These are phyloP conservation scores for Delphinella strobiligena DNA, from an alignment of 2,329 filamentous ascomycete genomes.

Conservation along the genomic window DNA sequence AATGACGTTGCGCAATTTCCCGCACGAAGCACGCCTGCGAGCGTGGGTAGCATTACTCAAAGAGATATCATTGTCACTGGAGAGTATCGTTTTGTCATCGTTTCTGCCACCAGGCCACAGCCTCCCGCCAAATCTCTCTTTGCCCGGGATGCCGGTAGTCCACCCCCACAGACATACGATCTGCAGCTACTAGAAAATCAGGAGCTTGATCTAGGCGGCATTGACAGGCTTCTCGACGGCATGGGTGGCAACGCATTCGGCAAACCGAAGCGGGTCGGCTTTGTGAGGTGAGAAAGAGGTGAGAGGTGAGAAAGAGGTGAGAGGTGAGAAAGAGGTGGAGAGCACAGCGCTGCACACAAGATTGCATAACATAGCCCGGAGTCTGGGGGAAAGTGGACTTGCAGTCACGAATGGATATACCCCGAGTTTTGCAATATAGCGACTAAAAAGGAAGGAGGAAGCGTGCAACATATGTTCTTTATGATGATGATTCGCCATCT, in stretches of 20 bases:
- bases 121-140: conserved; percentile 20
- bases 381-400: not conserved
- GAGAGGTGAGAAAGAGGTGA: no score
- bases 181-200: conserved; percentile 31
- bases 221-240: conserved; percentile 32
- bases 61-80: conserved; percentile 31
- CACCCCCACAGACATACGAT: conserved; percentile 17
- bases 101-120: conserved; percentile 21
- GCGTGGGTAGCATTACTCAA: conserved; percentile 29
- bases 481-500: conserved; percentile 4
- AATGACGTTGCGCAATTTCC: conserved; percentile 32
- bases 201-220: conserved; percentile 35
- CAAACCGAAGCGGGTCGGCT: conserved; percentile 21
- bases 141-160: conserved; percentile 14
- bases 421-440: not conserved
- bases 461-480: conserved; percentile 3
- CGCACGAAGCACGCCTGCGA: conserved; percentile 17
- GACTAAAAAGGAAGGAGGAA: not conserved
- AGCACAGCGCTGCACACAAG: no score
- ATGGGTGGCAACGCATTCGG: conserved; percentile 20
- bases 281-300: conserved; percentile 17
- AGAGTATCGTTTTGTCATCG: conserved; percentile 33
- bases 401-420: conserved; percentile 2
- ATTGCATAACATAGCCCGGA: not conserved
- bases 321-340: no score